A percentile compares a stretch with the other conserved stretches of the same genome.
Conservation (phyloP, 495 filamentous ascomycete species). For the Neurospora sp. region DNA sequence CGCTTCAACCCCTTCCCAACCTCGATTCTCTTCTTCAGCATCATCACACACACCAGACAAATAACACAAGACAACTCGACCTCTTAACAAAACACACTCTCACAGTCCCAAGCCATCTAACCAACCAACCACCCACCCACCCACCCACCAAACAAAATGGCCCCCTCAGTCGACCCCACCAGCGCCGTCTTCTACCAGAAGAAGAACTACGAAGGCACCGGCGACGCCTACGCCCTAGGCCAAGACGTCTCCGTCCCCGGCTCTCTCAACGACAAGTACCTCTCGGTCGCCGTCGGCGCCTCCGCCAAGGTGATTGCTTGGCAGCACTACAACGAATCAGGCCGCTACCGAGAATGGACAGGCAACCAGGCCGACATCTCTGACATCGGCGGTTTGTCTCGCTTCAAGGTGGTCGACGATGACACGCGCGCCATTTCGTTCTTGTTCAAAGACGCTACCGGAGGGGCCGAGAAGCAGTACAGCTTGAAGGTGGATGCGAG, state of each 20-base stretch:
- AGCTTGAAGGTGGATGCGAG: not conserved
- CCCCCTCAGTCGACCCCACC: not conserved
- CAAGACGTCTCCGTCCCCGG: not conserved
- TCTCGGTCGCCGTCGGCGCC: slow-evolving; percentile 1
- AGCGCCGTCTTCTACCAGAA: slow-evolving; percentile 1
- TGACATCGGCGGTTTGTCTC: not conserved
- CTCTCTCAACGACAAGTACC: slow-evolving; percentile 4
- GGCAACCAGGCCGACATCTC: not conserved
- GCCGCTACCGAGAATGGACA: not conserved
- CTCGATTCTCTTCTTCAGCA: not conserved
- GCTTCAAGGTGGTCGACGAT: not conserved
- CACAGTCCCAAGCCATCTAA: not conserved
- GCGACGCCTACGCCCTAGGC: not conserved
- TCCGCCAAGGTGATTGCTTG: slow-evolving; percentile 3
- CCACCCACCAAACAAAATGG: not conserved
- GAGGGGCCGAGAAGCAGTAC: not conserved
- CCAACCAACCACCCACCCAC: not conserved
- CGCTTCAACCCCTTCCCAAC: not conserved
- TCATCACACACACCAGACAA: not conserved
- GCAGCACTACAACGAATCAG: slow-evolving; percentile 2
- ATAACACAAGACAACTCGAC: not conserved
- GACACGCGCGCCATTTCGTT: slow-evolving; percentile 2
- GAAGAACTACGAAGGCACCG: not conserved
- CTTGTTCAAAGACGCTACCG: not conserved
- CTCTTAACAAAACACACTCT: not conserved